Evolutionary conservation across 2,329 filamentous ascomycete species (phyloP).

Genomic region (Eurotiales sp.): DNA sequence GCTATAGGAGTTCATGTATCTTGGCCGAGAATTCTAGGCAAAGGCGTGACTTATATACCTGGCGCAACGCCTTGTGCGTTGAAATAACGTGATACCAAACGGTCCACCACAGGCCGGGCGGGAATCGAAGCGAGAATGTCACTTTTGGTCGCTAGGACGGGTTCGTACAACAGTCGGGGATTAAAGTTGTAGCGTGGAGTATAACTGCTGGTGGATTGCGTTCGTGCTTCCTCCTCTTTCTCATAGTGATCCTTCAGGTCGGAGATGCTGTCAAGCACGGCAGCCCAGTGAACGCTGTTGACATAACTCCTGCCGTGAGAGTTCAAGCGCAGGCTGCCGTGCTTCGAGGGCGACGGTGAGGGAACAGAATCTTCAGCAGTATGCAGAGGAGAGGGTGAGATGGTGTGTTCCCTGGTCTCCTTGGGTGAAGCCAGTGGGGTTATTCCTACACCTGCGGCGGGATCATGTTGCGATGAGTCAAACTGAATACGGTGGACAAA

Average conservation of each 20-base stretch:
- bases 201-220: background rate
- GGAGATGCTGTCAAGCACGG: constrained; percentile 9
- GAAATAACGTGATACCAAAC: constrained; percentile 14
- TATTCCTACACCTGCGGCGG: too few relatives aligned
- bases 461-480: too few relatives aligned
- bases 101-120: constrained; percentile 10
- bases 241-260: constrained; percentile 5
- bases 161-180: constrained; percentile 9
- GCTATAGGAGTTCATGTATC: background rate
- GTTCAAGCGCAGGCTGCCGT: background rate
- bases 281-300: constrained; percentile 2
- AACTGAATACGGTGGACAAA: too few relatives aligned
- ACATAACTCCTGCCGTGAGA: background rate
- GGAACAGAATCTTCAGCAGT: background rate
- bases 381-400: background rate
- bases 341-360: background rate
- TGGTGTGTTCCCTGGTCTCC: too few relatives aligned
- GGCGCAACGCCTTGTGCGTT: constrained; percentile 2
- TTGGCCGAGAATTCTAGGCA: too few relatives aligned
- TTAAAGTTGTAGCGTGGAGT: background rate
- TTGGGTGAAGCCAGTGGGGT: too few relatives aligned
- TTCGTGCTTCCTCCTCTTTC: background rate
- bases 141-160: constrained; percentile 2
- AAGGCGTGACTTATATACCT: background rate
- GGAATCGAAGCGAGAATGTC: constrained; percentile 8